phyloP scores from a whole-genome alignment of 495 filamentous ascomycete species.

The Penicillium chermesinum region DNA sequence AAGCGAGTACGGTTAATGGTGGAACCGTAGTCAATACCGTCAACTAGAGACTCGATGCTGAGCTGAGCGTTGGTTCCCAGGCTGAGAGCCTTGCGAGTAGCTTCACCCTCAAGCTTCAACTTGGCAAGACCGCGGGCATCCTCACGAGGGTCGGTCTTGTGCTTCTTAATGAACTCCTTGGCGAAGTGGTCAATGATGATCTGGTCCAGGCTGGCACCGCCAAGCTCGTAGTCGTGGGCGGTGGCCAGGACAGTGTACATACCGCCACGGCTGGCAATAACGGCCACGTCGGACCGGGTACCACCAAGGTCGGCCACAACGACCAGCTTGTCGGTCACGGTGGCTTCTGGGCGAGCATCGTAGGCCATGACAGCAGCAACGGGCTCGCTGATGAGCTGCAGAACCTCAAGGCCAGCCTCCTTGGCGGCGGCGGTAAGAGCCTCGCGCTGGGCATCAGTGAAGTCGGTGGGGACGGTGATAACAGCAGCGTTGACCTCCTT shows the following conservation, averaged over 20 bases:
- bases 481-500: constrained; percentile 90
- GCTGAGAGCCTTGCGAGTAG: constrained; percentile 82
- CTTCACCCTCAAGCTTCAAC: constrained; percentile 85
- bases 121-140: constrained; percentile 80
- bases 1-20: constrained; percentile 91
- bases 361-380: constrained; percentile 87
- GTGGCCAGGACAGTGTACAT: constrained; percentile 96
- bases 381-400: constrained; percentile 93
- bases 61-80: constrained; percentile 82
- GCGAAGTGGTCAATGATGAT: constrained; percentile 92
- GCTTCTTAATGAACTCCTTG: constrained; percentile 96
- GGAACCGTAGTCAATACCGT: constrained; percentile 84
- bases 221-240: constrained; percentile 88
- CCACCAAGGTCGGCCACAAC: constrained; percentile 93
- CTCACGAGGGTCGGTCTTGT: constrained; percentile 80
- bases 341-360: constrained; percentile 75
- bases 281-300: constrained; percentile 84
- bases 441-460: constrained; percentile 75
- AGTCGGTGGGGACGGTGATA: constrained; percentile 90
- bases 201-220: constrained; percentile 76
- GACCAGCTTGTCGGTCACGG: constrained; percentile 75
- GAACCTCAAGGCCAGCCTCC: constrained; percentile 77
- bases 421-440: constrained; percentile 73
- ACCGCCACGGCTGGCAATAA: constrained; percentile 84
- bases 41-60: constrained; percentile 80